Evolutionary conservation across 2,329 filamentous ascomycete species (phyloP).

Genomic region (Pseudomassariella vexata): DNA sequence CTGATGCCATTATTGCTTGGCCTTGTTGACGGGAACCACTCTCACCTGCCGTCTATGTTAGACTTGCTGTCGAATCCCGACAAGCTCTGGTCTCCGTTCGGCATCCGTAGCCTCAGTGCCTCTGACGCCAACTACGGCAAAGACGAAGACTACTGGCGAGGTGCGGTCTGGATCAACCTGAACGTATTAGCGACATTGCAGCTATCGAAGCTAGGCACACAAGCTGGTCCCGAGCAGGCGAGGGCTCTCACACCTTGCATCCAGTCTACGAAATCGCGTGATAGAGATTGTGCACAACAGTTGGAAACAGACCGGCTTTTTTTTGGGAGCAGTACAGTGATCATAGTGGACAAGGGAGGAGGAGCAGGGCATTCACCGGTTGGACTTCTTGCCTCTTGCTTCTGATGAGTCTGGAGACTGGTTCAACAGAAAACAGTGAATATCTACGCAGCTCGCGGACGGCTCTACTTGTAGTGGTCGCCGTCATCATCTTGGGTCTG

Average conservation of each 20-base stretch:
- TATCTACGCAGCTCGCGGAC: too few relatives aligned
- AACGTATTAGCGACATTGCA: slow-evolving; percentile 48
- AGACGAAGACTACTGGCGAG: slow-evolving; percentile 16
- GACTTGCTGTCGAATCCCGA: slow-evolving; percentile 10
- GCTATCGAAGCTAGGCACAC: slow-evolving; percentile 32
- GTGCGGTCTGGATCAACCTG: slow-evolving; percentile 15
- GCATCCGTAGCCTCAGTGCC: slow-evolving; percentile 13
- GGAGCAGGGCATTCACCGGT: slow-evolving; percentile 66
- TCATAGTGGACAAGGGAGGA: slow-evolving; percentile 58
- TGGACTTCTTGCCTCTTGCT: slow-evolving; percentile 70
- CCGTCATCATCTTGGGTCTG: too few relatives aligned
- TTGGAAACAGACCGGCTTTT: slow-evolving; percentile 62
- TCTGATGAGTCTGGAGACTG: slow-evolving; percentile 64
- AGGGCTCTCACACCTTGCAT: slow-evolving; percentile 12
- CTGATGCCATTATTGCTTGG: slow-evolving; percentile 14
- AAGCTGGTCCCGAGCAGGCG: slow-evolving; percentile 1
- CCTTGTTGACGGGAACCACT: slow-evolving; percentile 11
- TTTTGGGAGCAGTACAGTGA: slow-evolving; percentile 70
- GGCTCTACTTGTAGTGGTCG: too few relatives aligned
- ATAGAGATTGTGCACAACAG: slow-evolving; percentile 28
- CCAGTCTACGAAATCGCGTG: slow-evolving; percentile 10
- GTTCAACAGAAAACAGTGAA: too few relatives aligned
- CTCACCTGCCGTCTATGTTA: slow-evolving; percentile 11
- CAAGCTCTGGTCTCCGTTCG: slow-evolving; percentile 10
- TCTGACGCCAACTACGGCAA: slow-evolving; percentile 10